Percentiles rank a stretch among this genome's conserved stretches.
Evolutionary conservation across 2,329 filamentous ascomycete genomes (phyloP).

Genomic region (Pseudogymnoascus sp.): DNA sequence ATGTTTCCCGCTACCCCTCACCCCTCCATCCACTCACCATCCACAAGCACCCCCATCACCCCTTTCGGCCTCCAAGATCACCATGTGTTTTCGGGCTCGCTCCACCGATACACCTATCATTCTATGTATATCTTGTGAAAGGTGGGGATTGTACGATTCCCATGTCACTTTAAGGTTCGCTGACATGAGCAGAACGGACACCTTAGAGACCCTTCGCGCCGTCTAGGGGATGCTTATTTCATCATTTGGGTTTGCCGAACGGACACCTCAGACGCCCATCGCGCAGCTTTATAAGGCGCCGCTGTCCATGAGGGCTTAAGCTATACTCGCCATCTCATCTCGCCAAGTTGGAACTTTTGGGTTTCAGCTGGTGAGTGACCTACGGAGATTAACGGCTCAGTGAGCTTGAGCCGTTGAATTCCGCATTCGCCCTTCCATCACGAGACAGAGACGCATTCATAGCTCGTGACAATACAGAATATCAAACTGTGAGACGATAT

Average conservation of each 20-base stretch:
- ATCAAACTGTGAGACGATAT: not conserved
- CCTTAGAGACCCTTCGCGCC: not conserved
- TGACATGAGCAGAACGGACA: not conserved
- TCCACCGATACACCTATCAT: not conserved
- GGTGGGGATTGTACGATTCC: not conserved
- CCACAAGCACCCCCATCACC: not conserved
- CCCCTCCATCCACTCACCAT: not conserved
- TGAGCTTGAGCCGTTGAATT: no score
- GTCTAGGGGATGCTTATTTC: not conserved
- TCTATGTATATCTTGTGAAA: not conserved
- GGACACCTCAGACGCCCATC: not conserved
- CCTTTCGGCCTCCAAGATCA: not conserved
- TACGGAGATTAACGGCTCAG: not conserved
- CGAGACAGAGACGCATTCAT: no score
- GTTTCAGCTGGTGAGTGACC: not conserved
- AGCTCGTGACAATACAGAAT: no score
- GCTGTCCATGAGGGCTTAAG: not conserved
- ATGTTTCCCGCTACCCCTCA: not conserved
- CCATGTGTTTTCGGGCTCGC: not conserved
- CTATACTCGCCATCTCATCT: not conserved
- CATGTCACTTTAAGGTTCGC: constrained; percentile 1
- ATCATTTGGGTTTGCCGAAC: not conserved
- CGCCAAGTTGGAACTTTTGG: not conserved
- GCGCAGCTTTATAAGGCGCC: not conserved
- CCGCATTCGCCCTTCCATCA: no score